Base-by-base conservation (phyloP, 371 early-diverging fungal genomes). In the Smittium culicis region DNA sequence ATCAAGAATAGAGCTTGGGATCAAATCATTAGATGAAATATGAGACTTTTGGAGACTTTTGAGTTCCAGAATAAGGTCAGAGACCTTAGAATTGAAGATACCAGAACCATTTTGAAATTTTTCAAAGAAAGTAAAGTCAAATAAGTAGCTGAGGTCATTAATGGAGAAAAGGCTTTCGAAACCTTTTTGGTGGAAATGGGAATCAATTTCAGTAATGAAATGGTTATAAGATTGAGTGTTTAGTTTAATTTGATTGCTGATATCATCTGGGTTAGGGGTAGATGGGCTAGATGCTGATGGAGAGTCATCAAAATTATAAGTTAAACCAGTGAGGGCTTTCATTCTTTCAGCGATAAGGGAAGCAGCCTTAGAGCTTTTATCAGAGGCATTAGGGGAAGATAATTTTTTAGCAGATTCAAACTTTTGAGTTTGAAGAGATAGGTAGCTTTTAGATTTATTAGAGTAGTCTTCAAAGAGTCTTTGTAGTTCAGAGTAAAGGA, bases 281-380 rank as follows among this genome's bases (percentile, higher is more conserved):
- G 30, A 8, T 8, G 20, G 8, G 68, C 66, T 56, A 65, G 66
- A 27, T 66, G 57, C 24, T 71, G 67, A 0, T 71, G 60, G 34
- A 69, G 55, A 25, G 67, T 66, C 34, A 34, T 25, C 8, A 65
- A 2, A 60, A 11, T 71, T 72, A 35, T 67, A 24, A 20, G 77
- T 45, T 55, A 70, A 35, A 33, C 78, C 78, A 0, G 83, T 84
- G 30, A 85, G 70, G 1, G 82, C 82, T 1, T 82, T 82, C 85
- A 85, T 85, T 5, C 86, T 71, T 61, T 80, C 79, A 0, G 85
- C 83, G 1, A 79, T 70, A 29, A 77, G 66, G 20, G 74, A 72
- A 1, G 80, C 79, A 0, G 77, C 77, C 0, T 76, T 57, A 11
- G 76, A 62, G 61, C 71, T 65, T 67, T 69, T 69, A 34, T 73